Evolutionary conservation across 164 flowering plant genomes (phyloP), one percentile per base, ranked within the genome.

Genomic region (Akebia trifoliata): DNA sequence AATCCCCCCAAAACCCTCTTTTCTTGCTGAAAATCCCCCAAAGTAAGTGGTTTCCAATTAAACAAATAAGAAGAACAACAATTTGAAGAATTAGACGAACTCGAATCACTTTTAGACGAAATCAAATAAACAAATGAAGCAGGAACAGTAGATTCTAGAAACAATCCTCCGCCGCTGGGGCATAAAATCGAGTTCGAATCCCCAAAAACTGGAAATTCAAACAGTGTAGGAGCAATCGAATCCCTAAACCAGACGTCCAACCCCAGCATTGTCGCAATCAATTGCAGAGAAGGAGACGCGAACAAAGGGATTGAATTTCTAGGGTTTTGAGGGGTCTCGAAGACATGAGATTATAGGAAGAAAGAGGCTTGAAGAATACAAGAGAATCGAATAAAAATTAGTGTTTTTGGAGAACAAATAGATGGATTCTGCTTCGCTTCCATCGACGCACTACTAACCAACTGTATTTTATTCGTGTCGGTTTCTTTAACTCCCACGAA

Each of bases 101-200:
- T 14, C 10, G 60, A 57, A 60, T 50, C 30, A 25, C 60, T 26
- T 8, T n/a, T n/a, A n/a, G n/a, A n/a, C n/a, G 72, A 55, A 48
- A 80, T 55, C 46, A 69, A 61, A 6, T 74, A 72, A 15, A 73
- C 71, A 28, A 81, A 74, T 3, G 85, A 76, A 34, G 73, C 25
- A 11, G 87, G 80, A 40, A 69, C 62, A 6, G 76, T 38, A n/a
- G 77, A 51, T 45, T 83, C 84, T 2, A 82, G 78, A 65, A 85
- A 85, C 70, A 83, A 50, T 1, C 91, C 87, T 0, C 82, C 82
- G 22, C 43, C 42, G 30, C 54, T 28, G 51, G 52, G n/a, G n/a
- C n/a, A 49, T n/a, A 11, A 29, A 30, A 49, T n/a, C 17, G 56
- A 60, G 43, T 44, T 50, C 50, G 43, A 62, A 39, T 37, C 62